Conservation (phyloP, 1,284 basidiomycete genomes). For the Malassezia dermatis region DNA sequence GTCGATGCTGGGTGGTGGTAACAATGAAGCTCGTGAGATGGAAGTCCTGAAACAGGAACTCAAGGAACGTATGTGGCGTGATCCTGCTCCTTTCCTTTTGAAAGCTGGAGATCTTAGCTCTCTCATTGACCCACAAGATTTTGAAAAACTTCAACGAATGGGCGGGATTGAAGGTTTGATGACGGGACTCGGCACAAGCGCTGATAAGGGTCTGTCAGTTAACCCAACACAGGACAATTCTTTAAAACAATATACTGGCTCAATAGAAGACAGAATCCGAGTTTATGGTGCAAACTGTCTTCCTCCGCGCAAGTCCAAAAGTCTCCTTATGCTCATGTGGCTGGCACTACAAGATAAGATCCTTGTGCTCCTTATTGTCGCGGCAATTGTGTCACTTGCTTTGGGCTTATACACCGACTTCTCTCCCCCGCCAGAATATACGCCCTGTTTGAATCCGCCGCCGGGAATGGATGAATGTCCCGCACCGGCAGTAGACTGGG, state of each 20-base stretch:
- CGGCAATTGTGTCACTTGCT: conserved; percentile 82
- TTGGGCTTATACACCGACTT: conserved; percentile 89
- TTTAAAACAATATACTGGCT: conserved; percentile 15
- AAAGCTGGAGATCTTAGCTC: conserved; percentile 68
- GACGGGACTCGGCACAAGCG: conserved; percentile 63
- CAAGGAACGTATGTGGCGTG: conserved; percentile 26
- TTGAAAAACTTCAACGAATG: conserved; percentile 60
- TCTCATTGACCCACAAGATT: conserved; percentile 74
- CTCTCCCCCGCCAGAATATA: conserved; percentile 58
- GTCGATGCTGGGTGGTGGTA: not conserved
- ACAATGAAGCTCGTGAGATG: not conserved
- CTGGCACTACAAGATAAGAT: conserved; percentile 90
- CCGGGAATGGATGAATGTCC: conserved; percentile 27
- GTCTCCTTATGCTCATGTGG: conserved; percentile 78
- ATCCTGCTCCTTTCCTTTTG: conserved; percentile 37
- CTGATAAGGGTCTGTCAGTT: conserved; percentile 44
- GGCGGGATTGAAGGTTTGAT: conserved; percentile 67
- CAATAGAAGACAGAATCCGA: conserved; percentile 26
- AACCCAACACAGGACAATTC: conserved; percentile 11
- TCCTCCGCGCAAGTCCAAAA: conserved; percentile 67
- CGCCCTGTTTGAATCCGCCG: conserved; percentile 49
- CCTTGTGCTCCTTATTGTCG: conserved; percentile 74
- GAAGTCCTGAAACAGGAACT: conserved; percentile 22
- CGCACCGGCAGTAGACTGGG: conserved; percentile 64
- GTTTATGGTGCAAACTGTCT: conserved; percentile 76